Conservation (phyloP, 2,329 filamentous ascomycete genomes). For the Paramyrothecium sp. region DNA sequence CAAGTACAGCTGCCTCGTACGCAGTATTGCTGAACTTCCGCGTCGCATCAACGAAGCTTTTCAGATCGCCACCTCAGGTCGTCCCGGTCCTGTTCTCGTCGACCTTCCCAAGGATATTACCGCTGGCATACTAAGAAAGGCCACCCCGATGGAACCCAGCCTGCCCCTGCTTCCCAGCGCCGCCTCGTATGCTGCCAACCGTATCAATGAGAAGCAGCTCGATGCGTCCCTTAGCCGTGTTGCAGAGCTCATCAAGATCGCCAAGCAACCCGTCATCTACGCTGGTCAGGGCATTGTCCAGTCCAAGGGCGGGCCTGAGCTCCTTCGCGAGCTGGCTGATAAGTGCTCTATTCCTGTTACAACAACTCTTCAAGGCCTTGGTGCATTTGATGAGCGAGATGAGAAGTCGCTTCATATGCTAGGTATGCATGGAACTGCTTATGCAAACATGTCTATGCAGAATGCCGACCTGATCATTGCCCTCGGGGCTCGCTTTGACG, state of each 20-base stretch:
- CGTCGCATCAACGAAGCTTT: conserved; percentile 96
- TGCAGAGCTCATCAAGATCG: conserved; percentile 77
- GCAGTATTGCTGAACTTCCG: conserved; percentile 89
- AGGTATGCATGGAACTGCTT: conserved; percentile 96
- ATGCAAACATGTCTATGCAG: conserved; percentile 98
- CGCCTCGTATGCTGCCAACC: conserved; percentile 69
- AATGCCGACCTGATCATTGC: conserved; percentile 95
- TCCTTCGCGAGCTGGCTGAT: conserved; percentile 84
- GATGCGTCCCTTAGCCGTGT: conserved; percentile 72
- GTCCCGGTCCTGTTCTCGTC: conserved; percentile 91
- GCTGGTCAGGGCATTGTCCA: conserved; percentile 88
- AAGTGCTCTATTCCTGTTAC: conserved; percentile 92
- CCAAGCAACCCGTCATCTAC: conserved; percentile 94
- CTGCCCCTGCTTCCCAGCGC: conserved; percentile 75
- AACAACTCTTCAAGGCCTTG: conserved; percentile 91
- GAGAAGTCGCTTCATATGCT: conserved; percentile 97
- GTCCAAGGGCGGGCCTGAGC: conserved; percentile 71
- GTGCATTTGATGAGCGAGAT: conserved; percentile 89
- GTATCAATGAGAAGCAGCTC: conserved; percentile 71
- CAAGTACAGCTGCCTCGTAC: conserved; percentile 99
- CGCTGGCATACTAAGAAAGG: conserved; percentile 74
- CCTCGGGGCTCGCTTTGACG: conserved; percentile 90
- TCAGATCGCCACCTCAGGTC: conserved; percentile 92
- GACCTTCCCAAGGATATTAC: conserved; percentile 97
- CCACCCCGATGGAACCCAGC: conserved; percentile 74